A percentile compares a stretch with the other conserved stretches of the same genome.
These are phyloP conservation scores for Sclerotinia subarctica DNA, from an alignment of 2,329 filamentous ascomycete species.

Conservation along the genomic window DNA sequence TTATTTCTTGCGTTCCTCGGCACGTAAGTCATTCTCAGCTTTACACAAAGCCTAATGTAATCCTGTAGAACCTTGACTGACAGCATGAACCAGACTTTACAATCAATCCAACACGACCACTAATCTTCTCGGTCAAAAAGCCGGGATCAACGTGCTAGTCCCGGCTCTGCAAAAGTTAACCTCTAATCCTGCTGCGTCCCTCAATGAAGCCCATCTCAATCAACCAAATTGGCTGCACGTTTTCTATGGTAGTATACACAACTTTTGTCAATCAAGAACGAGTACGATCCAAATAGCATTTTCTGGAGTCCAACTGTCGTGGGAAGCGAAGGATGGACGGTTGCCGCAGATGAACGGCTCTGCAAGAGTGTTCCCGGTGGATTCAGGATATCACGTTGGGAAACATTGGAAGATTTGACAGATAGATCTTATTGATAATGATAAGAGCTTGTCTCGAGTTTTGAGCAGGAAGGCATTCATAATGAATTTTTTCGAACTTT, in stretches of 20 bases:
- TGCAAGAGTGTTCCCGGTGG: constrained; percentile 9
- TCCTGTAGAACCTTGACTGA: background rate
- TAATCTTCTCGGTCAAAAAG: background rate
- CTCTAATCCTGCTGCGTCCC: constrained; percentile 36
- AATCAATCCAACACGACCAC: constrained; percentile 5
- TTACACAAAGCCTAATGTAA: background rate
- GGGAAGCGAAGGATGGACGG: constrained; percentile 8
- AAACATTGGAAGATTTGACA: background rate
- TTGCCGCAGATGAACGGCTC: no score
- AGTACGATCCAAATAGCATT: constrained; percentile 17
- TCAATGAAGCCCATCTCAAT: constrained; percentile 49
- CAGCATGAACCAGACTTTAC: background rate
- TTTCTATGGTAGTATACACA: constrained; percentile 42
- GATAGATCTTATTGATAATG: background rate
- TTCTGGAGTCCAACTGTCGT: constrained; percentile 3
- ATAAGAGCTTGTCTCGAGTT: background rate
- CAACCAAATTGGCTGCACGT: constrained; percentile 43
- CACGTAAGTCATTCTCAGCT: constrained; percentile 2
- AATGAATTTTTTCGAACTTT: background rate
- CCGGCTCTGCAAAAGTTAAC: background rate
- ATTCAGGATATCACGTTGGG: constrained; percentile 1
- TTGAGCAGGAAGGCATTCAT: background rate
- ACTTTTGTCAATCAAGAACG: constrained; percentile 23
- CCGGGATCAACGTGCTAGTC: background rate
- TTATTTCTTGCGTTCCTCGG: constrained; percentile 21